phyloP scores from a whole-genome alignment of 805 yeast genomes.

The Candida anglica region DNA sequence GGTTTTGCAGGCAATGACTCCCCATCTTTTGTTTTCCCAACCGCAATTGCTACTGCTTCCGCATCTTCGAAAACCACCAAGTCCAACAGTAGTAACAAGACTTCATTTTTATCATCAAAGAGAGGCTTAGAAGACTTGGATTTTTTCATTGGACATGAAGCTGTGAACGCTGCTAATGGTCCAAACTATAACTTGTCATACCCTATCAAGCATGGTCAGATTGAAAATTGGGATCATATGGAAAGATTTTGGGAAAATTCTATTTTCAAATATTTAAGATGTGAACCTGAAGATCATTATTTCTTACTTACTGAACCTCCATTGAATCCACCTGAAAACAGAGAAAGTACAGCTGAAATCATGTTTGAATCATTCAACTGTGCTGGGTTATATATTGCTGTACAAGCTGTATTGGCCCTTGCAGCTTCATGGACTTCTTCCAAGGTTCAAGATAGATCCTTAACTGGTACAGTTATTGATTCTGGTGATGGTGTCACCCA shows the following conservation, averaged over 20 bases:
- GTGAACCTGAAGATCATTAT: conserved; percentile 98
- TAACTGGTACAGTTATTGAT: conserved; percentile 98
- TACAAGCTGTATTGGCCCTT: conserved; percentile 95
- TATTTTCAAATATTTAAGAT: conserved; percentile 90
- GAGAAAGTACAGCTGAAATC: conserved; percentile 97
- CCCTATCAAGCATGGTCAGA: conserved; percentile 96
- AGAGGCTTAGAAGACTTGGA: conserved; percentile 93
- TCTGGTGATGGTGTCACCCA: conserved; percentile 99
- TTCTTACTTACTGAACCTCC: conserved; percentile 97
- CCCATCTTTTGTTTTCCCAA: conserved; percentile 95
- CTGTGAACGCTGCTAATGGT: conserved; percentile 85
- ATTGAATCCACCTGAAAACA: conserved; percentile 97
- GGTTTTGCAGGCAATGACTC: conserved; percentile 99
- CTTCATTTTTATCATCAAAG: conserved; percentile 56
- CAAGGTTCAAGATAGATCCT: conserved; percentile 88
- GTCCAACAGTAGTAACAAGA: conserved; percentile 19
- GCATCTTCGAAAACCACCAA: conserved; percentile 36
- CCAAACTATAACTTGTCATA: conserved; percentile 83
- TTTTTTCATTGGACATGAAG: conserved; percentile 95
- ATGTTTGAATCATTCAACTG: conserved; percentile 99
- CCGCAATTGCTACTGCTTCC: conserved; percentile 84
- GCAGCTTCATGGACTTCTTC: conserved; percentile 99
- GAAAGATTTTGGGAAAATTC: conserved; percentile 98
- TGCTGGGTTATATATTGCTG: conserved; percentile 97
- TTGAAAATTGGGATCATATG: conserved; percentile 99